Conservation (phyloP, 2,329 filamentous ascomycete species). For the Setomelanomma holmii region DNA sequence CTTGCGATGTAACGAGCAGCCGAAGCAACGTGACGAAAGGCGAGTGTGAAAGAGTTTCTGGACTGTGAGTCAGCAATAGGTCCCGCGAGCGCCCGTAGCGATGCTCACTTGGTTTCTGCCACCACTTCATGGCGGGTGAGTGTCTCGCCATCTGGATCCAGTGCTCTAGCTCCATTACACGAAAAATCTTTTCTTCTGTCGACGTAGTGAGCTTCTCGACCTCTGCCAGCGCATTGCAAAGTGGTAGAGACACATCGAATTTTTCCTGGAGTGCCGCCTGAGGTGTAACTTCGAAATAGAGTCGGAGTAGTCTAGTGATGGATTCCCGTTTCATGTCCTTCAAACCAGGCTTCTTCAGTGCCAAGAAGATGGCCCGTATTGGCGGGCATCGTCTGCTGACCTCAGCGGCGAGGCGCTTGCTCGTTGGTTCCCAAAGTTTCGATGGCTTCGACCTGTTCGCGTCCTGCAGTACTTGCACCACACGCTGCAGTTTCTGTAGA, state of each 20-base stretch:
- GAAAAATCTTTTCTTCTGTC: constrained; percentile 62
- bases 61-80: constrained; percentile 14
- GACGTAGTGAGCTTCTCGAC: constrained; percentile 55
- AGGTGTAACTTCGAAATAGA: constrained; percentile 87
- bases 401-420: constrained; percentile 71
- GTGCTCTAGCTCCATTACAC: constrained; percentile 79
- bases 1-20: constrained; percentile 60
- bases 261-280: constrained; percentile 81
- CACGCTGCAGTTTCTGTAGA: constrained; percentile 75
- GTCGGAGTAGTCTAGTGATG: constrained; percentile 75
- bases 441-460: constrained; percentile 50
- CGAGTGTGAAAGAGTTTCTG: constrained; percentile 67
- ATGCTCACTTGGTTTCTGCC: constrained; percentile 71
- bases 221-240: constrained; percentile 72
- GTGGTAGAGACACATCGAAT: constrained; percentile 82
- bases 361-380: constrained; percentile 79
- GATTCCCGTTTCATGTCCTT: constrained; percentile 80
- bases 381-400: constrained; percentile 81
- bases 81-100: too few relatives aligned
- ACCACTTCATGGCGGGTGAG: constrained; percentile 90
- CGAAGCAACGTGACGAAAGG: constrained; percentile 76
- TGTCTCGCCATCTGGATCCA: constrained; percentile 80
- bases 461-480: constrained; percentile 66
- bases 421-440: constrained; percentile 73
- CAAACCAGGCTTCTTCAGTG: constrained; percentile 74